A percentile compares a stretch with the other conserved stretches of the same genome.
Evolutionary conservation across 441 rosid genomes (phyloP).

Genomic region (Gossypium schwendimanii): DNA sequence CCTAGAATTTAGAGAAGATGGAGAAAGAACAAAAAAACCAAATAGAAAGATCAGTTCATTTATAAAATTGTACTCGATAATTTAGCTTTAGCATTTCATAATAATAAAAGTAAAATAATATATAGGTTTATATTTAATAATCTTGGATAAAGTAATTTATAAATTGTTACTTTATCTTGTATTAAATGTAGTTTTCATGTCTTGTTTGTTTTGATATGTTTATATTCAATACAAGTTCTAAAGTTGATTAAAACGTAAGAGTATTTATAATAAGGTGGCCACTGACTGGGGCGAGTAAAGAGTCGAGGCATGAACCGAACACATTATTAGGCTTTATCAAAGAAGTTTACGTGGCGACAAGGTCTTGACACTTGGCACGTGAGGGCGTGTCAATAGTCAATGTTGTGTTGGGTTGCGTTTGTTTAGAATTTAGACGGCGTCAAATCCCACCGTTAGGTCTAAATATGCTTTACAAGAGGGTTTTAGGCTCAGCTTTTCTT

Average conservation of each 20-base stretch:
- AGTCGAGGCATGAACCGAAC: slow-evolving; percentile 21
- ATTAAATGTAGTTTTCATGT: neutral
- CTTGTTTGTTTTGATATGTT: neutral
- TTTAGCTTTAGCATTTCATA: slow-evolving; percentile 3
- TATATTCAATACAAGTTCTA: neutral
- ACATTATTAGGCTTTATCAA: slow-evolving; percentile 23
- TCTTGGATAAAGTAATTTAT: too few relatives aligned
- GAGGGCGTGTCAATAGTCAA: slow-evolving; percentile 17
- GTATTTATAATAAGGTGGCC: neutral
- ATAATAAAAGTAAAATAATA: neutral
- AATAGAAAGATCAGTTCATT: slow-evolving; percentile 18
- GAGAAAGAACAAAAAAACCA: neutral
- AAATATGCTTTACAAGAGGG: neutral
- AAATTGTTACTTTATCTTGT: neutral
- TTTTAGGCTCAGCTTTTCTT: too few relatives aligned
- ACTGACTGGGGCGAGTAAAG: slow-evolving; percentile 17
- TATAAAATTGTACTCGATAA: slow-evolving; percentile 14
- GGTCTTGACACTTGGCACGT: slow-evolving; percentile 26
- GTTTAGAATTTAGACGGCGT: slow-evolving; percentile 8
- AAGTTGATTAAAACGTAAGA: neutral
- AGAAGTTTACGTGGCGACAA: slow-evolving; percentile 16
- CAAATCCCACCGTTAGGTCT: neutral
- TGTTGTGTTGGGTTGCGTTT: slow-evolving; percentile 12
- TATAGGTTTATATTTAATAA: too few relatives aligned
- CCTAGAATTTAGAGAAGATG: slow-evolving; percentile 4